Evolutionary conservation across 2,329 filamentous ascomycete genomes (phyloP).

Genomic region (Hypomyces perniciosus): DNA sequence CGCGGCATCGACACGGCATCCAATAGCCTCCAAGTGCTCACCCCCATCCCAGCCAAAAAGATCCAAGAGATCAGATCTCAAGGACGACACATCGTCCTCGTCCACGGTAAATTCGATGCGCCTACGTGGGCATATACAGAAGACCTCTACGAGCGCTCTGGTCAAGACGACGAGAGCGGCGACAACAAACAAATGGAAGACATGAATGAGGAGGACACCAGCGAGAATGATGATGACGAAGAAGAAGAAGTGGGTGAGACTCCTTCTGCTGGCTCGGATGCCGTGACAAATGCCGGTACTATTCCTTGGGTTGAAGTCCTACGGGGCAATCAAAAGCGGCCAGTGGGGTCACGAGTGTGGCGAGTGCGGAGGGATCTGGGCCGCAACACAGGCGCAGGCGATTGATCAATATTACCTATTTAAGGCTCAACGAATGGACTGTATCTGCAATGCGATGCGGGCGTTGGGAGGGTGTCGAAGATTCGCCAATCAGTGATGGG

Average conservation of each 20-base stretch:
- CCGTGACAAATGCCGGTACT: not conserved
- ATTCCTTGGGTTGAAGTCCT: conserved; percentile 55
- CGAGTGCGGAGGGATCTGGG: conserved; percentile 59
- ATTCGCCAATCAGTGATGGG: not conserved
- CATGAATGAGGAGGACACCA: conserved; percentile 30
- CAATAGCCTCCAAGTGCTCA: conserved; percentile 57
- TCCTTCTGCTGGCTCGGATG: not conserved
- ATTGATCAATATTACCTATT: conserved; percentile 10
- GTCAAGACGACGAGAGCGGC: conserved; percentile 24
- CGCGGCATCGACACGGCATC: conserved; percentile 57
- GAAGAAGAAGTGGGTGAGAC: conserved; percentile 9
- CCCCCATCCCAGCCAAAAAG: conserved; percentile 43
- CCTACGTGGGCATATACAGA: conserved; percentile 67
- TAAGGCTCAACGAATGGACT: not conserved
- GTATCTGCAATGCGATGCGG: too few relatives aligned
- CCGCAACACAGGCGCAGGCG: not conserved
- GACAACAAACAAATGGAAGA: conserved; percentile 22
- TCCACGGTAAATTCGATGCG: conserved; percentile 62
- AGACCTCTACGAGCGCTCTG: conserved; percentile 43
- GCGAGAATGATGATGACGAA: conserved; percentile 21
- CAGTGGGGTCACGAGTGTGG: conserved; percentile 56
- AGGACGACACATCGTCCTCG: conserved; percentile 51
- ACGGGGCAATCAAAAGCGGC: conserved; percentile 48
- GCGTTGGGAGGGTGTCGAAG: not conserved
- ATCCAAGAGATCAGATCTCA: conserved; percentile 35